Evolutionary conservation across 2,329 filamentous ascomycete species (phyloP).

Genomic region (Botryotinia narcissicola): DNA sequence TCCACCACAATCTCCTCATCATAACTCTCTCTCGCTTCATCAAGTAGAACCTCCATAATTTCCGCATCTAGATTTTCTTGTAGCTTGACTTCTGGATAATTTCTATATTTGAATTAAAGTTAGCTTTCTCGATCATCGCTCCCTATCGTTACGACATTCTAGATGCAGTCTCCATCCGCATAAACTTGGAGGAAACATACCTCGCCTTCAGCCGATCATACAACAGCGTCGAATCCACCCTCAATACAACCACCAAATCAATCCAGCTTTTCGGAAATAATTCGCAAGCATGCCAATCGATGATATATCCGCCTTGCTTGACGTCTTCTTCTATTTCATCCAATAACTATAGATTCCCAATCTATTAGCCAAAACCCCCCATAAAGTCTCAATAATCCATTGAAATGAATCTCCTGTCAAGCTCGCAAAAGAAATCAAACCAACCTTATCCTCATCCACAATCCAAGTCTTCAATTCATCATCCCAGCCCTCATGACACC

Average conservation of each 20-base stretch:
- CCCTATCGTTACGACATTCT: not conserved
- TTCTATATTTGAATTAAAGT: conserved; percentile 45
- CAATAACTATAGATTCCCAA: conserved; percentile 58
- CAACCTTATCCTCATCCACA: conserved; percentile 84
- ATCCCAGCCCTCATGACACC: conserved; percentile 84
- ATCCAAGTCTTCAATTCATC: conserved; percentile 85
- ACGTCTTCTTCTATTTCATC: conserved; percentile 85
- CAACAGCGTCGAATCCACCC: conserved; percentile 74
- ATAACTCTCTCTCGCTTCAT: conserved; percentile 86
- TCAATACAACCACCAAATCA: conserved; percentile 88
- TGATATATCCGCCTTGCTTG: conserved; percentile 75
- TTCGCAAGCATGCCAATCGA: conserved; percentile 98
- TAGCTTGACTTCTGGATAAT: conserved; percentile 82
- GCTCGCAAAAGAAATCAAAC: not conserved
- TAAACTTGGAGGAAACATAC: conserved; percentile 42
- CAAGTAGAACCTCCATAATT: conserved; percentile 92
- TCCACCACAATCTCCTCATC: conserved; percentile 87
- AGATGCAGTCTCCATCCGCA: not conserved
- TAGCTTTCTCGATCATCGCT: not conserved
- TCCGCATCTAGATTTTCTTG: conserved; percentile 96
- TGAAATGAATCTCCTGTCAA: not conserved
- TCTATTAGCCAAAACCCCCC: not conserved
- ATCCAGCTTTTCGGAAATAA: conserved; percentile 92
- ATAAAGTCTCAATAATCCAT: not conserved
- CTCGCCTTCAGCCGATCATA: conserved; percentile 80